Evolutionary conservation across 176 grass and related monocot genomes (phyloP), one percentile per base, ranked within the genome.

Genomic region (Tillandsia leiboldiana): DNA sequence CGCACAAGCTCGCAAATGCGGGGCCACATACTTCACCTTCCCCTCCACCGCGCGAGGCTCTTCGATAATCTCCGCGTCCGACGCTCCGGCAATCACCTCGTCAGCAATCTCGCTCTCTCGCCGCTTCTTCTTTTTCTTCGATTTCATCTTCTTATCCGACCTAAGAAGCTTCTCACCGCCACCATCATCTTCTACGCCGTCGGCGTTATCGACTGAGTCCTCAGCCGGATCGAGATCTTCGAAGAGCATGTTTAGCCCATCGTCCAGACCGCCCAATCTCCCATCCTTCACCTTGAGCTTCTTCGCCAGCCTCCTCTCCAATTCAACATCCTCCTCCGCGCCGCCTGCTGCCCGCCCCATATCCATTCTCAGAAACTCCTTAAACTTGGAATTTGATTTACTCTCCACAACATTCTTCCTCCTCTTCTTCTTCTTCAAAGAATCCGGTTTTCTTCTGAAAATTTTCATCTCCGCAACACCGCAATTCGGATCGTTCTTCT

Each of bases 221-320:
- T n/a, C n/a, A n/a, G n/a, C n/a, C n/a, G n/a, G n/a, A n/a, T n/a
- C n/a, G n/a, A n/a, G n/a, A n/a, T n/a, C n/a, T n/a, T n/a, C n/a
- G n/a, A n/a, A n/a, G n/a, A n/a, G n/a, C n/a, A n/a, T n/a, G n/a
- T n/a, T n/a, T n/a, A n/a, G n/a, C n/a, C n/a, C n/a, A n/a, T n/a
- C n/a, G n/a, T n/a, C n/a, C n/a, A n/a, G n/a, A n/a, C n/a, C 8
- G 11, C 72, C 76, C 71, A 92, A 22, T 66, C 91, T 93, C n/a
- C 89, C 80, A 66, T 87, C 87, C 66, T 93, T 93, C 82, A 93
- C 82, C 75, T 82, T 90, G 63, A 99, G 89, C 75, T 84, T 99
- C 74, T 93, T 93, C 0, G 79, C 82, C 10, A 99, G 94, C 70
- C 52, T 90, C 59, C 75, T 99, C 76, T 99, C 89, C 63, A 81